Evolutionary conservation across 2,329 filamentous ascomycete genomes (phyloP).

Genomic region (Trichoderma lentiforme): DNA sequence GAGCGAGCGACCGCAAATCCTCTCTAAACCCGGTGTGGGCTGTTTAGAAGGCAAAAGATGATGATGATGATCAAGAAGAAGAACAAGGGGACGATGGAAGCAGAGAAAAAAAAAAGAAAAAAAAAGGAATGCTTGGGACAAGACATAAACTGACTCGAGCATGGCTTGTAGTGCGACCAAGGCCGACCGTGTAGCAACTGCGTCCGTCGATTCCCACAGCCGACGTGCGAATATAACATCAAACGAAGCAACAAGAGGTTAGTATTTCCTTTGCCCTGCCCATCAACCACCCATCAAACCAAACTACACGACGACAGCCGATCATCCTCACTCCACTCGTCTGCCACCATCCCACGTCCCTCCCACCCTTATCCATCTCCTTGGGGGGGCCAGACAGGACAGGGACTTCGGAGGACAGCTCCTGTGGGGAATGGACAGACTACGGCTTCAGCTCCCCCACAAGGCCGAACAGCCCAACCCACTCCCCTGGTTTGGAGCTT

Average conservation of each 20-base stretch:
- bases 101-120: neutral
- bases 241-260: slow-evolving; percentile 17
- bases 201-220: slow-evolving; percentile 49
- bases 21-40: neutral
- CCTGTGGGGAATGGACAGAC: slow-evolving; percentile 15
- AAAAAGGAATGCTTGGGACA: neutral
- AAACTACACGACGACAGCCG: neutral
- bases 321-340: neutral
- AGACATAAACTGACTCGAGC: slow-evolving; percentile 7
- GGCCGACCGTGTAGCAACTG: slow-evolving; percentile 54
- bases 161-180: slow-evolving; percentile 47
- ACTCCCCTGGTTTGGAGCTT: neutral
- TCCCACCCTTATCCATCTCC: neutral
- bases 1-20: neutral
- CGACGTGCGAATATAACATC: slow-evolving; percentile 45
- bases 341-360: neutral
- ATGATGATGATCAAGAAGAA: neutral
- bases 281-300: neutral
- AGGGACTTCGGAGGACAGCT: slow-evolving; percentile 8
- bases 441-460: slow-evolving; percentile 16
- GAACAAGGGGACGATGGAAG: neutral
- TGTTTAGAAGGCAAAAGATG: neutral
- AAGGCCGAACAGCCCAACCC: slow-evolving; percentile 2
- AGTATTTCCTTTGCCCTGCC: neutral
- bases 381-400: slow-evolving; percentile 3